These are phyloP conservation scores for Aspergillus sp. DNA, from an alignment of 2,329 filamentous ascomycete genomes.

Conservation along the genomic window DNA sequence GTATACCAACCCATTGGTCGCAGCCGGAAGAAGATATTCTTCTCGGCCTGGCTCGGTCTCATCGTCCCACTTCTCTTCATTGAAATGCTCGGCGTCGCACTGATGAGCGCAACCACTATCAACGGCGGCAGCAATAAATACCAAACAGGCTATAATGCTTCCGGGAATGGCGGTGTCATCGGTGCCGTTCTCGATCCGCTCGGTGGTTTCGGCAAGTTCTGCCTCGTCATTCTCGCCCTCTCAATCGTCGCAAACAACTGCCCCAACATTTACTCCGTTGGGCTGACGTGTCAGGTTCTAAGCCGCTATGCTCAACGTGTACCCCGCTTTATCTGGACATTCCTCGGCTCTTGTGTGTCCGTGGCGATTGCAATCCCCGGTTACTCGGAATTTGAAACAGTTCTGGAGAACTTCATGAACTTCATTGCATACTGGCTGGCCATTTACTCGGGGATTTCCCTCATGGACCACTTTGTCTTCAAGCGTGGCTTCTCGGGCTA, in stretches of 20 bases:
- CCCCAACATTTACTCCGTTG: constrained; percentile 70
- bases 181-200: constrained; percentile 63
- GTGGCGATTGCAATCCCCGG: constrained; percentile 70
- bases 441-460: constrained; percentile 67
- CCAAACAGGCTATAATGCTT: constrained; percentile 52
- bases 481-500: constrained; percentile 63
- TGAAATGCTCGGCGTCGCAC: constrained; percentile 69
- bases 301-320: constrained; percentile 58
- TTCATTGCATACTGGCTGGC: constrained; percentile 71
- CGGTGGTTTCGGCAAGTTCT: constrained; percentile 71
- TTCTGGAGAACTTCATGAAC: constrained; percentile 70
- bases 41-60: constrained; percentile 68
- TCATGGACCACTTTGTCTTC: constrained; percentile 69
- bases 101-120: constrained; percentile 63
- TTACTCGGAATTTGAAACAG: constrained; percentile 62
- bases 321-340: constrained; percentile 68
- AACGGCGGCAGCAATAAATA: constrained; percentile 58
- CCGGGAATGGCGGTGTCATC: constrained; percentile 66
- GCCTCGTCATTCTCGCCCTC: constrained; percentile 64
- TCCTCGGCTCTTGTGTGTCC: constrained; percentile 62
- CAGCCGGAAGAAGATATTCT: constrained; percentile 63
- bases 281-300: constrained; percentile 66
- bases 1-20: constrained; percentile 70
- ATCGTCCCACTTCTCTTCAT: constrained; percentile 72
- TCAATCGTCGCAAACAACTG: constrained; percentile 70